phyloP scores from a whole-genome alignment of 1,139 yeast genomes.

The Saccharomycopsis crataegensis region DNA sequence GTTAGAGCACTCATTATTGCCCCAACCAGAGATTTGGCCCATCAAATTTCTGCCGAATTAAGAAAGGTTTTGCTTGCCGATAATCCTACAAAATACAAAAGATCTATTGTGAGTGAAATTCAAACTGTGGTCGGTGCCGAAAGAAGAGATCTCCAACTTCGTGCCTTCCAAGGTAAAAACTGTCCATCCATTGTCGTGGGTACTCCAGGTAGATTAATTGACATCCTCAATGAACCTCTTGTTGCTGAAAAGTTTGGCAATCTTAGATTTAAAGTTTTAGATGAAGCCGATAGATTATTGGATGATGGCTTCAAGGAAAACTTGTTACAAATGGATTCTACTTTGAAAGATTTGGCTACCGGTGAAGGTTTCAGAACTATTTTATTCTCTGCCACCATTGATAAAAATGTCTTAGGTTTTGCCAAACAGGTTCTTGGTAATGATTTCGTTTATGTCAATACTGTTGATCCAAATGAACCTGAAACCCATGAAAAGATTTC shows the following conservation, averaged over 20 bases:
- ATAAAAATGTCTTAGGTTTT: constrained; percentile 53
- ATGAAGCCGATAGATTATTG: constrained; percentile 81
- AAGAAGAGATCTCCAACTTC: constrained; percentile 32
- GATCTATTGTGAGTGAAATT: constrained; percentile 24
- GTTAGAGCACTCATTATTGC: constrained; percentile 66
- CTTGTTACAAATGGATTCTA: constrained; percentile 46
- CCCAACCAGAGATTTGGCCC: constrained; percentile 90
- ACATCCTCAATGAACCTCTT: constrained; percentile 41
- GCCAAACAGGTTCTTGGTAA: constrained; percentile 60
- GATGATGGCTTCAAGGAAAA: constrained; percentile 71
- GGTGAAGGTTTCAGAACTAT: constrained; percentile 47
- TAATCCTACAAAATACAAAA: neutral
- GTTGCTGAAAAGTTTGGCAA: constrained; percentile 44
- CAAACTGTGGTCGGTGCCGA: constrained; percentile 47
- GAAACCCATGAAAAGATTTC: constrained; percentile 72
- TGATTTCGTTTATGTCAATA: constrained; percentile 63
- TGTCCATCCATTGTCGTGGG: constrained; percentile 61
- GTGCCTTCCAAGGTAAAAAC: constrained; percentile 24
- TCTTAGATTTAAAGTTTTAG: constrained; percentile 63
- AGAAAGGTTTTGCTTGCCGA: constrained; percentile 31
- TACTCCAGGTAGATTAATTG: constrained; percentile 84
- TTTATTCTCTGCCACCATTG: constrained; percentile 85
- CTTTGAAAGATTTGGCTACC: constrained; percentile 36
- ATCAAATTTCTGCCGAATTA: constrained; percentile 69
- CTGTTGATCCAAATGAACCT: constrained; percentile 68